Conservation (phyloP, 148 eudicot species). For the Vaccinium vitisidaea region DNA sequence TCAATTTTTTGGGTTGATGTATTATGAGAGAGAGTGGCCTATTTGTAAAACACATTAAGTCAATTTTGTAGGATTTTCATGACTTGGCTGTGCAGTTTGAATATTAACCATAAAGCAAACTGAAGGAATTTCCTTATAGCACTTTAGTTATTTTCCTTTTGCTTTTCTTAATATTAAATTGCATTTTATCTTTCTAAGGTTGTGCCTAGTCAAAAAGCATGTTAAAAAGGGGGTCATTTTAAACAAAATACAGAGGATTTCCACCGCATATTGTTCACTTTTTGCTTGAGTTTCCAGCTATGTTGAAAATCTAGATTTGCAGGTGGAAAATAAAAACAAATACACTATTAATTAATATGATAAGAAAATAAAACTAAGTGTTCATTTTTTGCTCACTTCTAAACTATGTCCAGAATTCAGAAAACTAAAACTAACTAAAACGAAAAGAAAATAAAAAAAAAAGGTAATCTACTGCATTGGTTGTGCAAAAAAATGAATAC, state of each 20-base stretch:
- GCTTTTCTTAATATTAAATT: not conserved
- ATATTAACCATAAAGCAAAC: not conserved
- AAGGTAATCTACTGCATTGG: not conserved
- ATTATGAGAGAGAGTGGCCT: too few relatives aligned
- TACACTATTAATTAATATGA: not conserved
- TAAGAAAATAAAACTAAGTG: too few relatives aligned
- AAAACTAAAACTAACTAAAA: not conserved
- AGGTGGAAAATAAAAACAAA: not conserved
- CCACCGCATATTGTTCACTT: not conserved
- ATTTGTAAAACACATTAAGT: too few relatives aligned
- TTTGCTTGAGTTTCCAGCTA: not conserved
- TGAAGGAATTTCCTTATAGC: not conserved
- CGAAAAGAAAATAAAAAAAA: too few relatives aligned
- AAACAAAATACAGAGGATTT: not conserved
- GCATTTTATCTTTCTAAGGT: not conserved
- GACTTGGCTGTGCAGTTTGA: not conserved
- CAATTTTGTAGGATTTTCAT: too few relatives aligned
- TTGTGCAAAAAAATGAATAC: not conserved
- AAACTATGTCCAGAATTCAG: not conserved
- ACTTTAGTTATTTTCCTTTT: not conserved
- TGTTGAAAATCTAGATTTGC: not conserved
- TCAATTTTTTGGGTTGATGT: too few relatives aligned
- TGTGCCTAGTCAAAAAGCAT: slow-evolving; percentile 6
- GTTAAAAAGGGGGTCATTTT: not conserved
- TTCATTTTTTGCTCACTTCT: too few relatives aligned